Conservation (phyloP, 257 asterid species). For the Fraxinus quadrangulata region DNA sequence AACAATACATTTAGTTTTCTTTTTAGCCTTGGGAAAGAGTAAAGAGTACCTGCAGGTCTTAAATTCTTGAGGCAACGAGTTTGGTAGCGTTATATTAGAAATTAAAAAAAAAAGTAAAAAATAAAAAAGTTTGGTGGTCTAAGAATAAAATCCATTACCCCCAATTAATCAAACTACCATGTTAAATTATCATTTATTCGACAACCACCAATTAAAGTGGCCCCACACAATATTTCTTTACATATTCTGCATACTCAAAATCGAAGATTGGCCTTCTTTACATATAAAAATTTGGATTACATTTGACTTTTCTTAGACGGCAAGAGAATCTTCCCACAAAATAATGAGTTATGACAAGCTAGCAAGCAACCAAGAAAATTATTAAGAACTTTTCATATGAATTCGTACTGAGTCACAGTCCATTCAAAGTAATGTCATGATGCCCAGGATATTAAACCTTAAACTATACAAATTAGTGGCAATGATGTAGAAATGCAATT, state of each 20-base stretch:
- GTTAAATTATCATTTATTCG: conserved; percentile 31
- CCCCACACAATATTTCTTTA: conserved; percentile 29
- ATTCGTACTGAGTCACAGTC: conserved; percentile 34
- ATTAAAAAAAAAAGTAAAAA: no score
- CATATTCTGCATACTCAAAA: conserved; percentile 21
- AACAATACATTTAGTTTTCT: no score
- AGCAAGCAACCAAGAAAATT: conserved; percentile 22
- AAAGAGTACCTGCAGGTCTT: background rate
- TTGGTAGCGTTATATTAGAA: no score
- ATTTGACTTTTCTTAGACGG: background rate
- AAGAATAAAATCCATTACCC: conserved; percentile 13
- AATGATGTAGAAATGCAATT: background rate
- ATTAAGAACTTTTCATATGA: conserved; percentile 26
- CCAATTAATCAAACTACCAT: conserved; percentile 16
- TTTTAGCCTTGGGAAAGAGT: no score
- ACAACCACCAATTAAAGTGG: conserved; percentile 35
- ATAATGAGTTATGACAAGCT: conserved; percentile 23
- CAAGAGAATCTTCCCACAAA: conserved; percentile 29
- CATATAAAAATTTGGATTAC: conserved; percentile 18
- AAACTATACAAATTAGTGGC: conserved; percentile 18
- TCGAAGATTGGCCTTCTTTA: conserved; percentile 20
- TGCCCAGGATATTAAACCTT: conserved; percentile 11
- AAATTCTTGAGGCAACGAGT: background rate
- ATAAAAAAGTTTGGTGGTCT: background rate
- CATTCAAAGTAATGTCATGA: conserved; percentile 27